Base-by-base conservation (phyloP, 108 stramenopile species). In the Skeletonema marinoi region DNA sequence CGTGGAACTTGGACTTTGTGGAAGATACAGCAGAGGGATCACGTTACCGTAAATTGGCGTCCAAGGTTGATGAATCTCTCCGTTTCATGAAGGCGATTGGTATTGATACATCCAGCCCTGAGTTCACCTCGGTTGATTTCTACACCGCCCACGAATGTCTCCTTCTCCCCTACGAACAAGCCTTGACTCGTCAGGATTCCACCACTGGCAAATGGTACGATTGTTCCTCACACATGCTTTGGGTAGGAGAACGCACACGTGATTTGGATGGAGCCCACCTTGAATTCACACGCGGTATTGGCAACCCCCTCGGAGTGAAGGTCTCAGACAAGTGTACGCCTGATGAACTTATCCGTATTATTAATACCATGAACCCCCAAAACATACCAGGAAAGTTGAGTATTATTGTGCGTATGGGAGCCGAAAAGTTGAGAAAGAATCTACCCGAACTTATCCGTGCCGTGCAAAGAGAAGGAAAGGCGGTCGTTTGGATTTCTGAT, bases 171-270 rank as follows among this genome's bases (percentile, higher is more conserved):
- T 99, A 98, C 86, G 99, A 99, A 84, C 86, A 98, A 87, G 98
- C 98, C 14, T 84, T 98, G 78, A 99, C 99, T 44, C 89, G 98
- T 32, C 77, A 91, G 73, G 98, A 98, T 82, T 97, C 97, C n/a
- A 96, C 91, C 42, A 97, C 97, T 4, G 98, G 96, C 36, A 92
- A 88, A 66, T 99, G 89, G 90, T 98, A 97, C 78, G 98, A 98
- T 85, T 97, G 97, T 82, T 97, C 97, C 29, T 94, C 98, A 1
- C 98, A 98, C 88, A 96, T 99, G 94, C 88, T 99, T 38, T 99
- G 99, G 98, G 94, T 99, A 30, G 99, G 99, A 50, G 99, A 99
- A 80, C 96, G 99, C 64, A 99, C 99, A 33, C 91, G 99, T 62
- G 91, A 98, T 84, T 89, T 97, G 56, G 99, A 98, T 78, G 90